Evolutionary conservation across 768 basidiomycete species (phyloP), one percentile per base, ranked within the genome.

Genomic region (Tricholoma sp.): DNA sequence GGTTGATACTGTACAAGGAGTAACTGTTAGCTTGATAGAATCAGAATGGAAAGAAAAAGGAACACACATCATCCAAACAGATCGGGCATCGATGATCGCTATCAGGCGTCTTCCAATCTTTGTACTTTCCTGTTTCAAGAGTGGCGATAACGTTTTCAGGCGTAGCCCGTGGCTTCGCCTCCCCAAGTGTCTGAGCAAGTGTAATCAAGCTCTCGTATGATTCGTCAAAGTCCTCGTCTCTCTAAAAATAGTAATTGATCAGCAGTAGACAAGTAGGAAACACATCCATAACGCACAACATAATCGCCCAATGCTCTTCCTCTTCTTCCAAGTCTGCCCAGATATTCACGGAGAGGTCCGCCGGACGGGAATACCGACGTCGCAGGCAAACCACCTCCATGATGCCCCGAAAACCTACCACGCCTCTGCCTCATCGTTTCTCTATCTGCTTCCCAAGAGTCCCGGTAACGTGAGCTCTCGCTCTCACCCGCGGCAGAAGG

Each of bases 81-180:
- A 93, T 92, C 1, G 91, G 89, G 68, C 91, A 93, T 45, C 89
- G 78, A 54, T 80, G 74, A 59, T 92, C 90, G 54, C 84, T 83
- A 37, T 85, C 85, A 1, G 75, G 66, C 6, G 74, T 81, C 45
- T 76, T 78, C 86, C 88, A 91, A 32, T 89, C 88, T 61, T 80
- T 81, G 68, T 84, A 91, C 18, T 74, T 66, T 0, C 76, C 85
- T 13, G 75, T 82, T 17, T 88, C 84, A 51, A 91, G 70, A 0
- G 76, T 72, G 11, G 80, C 69, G 48, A 93, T 72, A 31, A 89
- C 75, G 7, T 84, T 73, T 1, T 79, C 76, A 2, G 89, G 84
- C 1, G 87, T 88, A 18, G 79, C 78, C 28, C 77, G 82, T 0
- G 88, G 82, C 61, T 80, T 82, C 6, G 71, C 88, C n/a, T 91